Base-by-base conservation (phyloP, 768 basidiomycete genomes). In the Hysterangium stoloniferum region DNA sequence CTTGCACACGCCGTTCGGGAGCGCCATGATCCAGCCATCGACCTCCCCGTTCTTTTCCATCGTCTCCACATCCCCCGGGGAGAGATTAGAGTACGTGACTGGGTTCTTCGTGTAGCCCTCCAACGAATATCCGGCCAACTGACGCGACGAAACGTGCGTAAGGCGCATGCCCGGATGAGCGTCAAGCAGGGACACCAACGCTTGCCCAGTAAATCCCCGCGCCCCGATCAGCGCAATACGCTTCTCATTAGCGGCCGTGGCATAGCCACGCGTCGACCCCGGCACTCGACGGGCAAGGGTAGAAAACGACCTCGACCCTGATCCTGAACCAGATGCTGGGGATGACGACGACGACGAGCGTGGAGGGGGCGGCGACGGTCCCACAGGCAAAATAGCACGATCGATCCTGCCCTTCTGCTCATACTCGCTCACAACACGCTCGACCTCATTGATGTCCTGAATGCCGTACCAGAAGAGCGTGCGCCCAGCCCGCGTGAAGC, bases 391-490 rank as follows among this genome's bases (percentile, higher is more conserved):
- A 71, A 84, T 97, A 13, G 87, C 76, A 54, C 96, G 73, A 57
- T 88, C 84, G 58, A 99, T 89, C 51, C 96, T 74, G 20, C 84
- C 84, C 56, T 82, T 88, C 45, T 73, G 71, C 60, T 91, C 87
- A 27, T 64, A 61, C 52, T 65, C 71, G 62, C 78, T 80, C 58
- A 99, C 84, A 53, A 84, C 76, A 59, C 68, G 75, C 76, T 99
- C 93, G 25, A 99, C 90, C 67, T 98, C 94, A 48, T 78, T 78
- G 24, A 95, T 81, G 59, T 94, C 89, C 55, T 85, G 83, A 24
- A 98, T 75, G 37, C 96, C 96, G 63, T 95, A 98, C 95, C 96
- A 99, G 78, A 96, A 98, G 62, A 99, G 68, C 61, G 84, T 93
- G 68, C 82, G 82, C 17, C 95, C 94, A 15, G 89, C 89, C 33